Evolutionary conservation across 2,329 filamentous ascomycete species (phyloP).

Genomic region (Neonectria faginata): DNA sequence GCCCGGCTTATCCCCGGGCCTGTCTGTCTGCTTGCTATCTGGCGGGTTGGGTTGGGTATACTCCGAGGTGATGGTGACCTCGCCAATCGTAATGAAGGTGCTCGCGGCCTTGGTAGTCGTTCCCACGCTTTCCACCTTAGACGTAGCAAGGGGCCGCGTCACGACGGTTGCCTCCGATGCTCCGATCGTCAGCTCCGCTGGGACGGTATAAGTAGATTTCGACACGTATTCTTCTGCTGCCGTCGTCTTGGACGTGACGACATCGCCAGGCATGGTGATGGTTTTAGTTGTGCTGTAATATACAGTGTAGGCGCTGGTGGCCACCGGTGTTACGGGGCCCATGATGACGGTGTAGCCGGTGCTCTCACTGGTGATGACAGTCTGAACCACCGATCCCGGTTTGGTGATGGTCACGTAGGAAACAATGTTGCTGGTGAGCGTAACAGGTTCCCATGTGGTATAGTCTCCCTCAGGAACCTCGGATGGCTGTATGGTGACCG

Average conservation of each 20-base stretch:
- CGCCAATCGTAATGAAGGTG: constrained; percentile 41
- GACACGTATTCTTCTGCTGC: not conserved
- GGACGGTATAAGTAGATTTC: constrained; percentile 1
- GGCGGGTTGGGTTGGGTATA: constrained; percentile 29
- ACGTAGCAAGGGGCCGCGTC: constrained; percentile 28
- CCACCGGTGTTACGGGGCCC: constrained; percentile 3
- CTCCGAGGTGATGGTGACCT: constrained; percentile 41
- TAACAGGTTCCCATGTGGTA: constrained; percentile 22
- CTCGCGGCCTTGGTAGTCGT: constrained; percentile 40
- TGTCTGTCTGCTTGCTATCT: not conserved
- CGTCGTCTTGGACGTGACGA: not conserved
- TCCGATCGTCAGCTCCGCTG: constrained; percentile 31
- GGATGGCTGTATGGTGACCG: constrained; percentile 13
- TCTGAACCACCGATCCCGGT: constrained; percentile 21
- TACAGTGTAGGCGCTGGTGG: constrained; percentile 24
- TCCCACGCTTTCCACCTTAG: constrained; percentile 30
- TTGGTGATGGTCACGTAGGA: constrained; percentile 26
- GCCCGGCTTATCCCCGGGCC: not conserved
- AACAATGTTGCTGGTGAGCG: constrained; percentile 32
- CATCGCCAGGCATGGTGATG: constrained; percentile 10
- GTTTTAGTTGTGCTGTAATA: constrained; percentile 13
- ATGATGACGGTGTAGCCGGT: constrained; percentile 29
- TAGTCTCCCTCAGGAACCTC: constrained; percentile 18
- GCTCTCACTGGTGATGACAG: constrained; percentile 17
- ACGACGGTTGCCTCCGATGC: constrained; percentile 3